Evolutionary conservation across 345 rosid species (phyloP), one percentile per base, ranked within the genome.

Genomic region (Melaleuca alternifolia): DNA sequence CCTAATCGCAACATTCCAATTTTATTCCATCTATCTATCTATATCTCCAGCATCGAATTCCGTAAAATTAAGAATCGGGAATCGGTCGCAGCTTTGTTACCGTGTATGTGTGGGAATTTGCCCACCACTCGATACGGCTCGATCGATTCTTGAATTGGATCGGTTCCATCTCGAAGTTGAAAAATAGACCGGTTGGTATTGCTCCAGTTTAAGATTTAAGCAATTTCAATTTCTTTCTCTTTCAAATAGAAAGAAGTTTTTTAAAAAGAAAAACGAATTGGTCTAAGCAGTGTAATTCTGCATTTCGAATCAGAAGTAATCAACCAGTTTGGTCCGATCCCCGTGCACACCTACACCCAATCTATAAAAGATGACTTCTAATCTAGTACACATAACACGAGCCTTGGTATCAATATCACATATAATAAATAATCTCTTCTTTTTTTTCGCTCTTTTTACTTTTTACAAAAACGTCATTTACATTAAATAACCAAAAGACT

Each of bases 61-160:
- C 30, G 30, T 65, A 33, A 30, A 15, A 30, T 65, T 65, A 65
- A 30, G 2, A 65, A 57, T 57, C 62, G 11, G 23, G 24, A 65
- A 57, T 57, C 62, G 11, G 23, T 23, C 61, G 0, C 24, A 10
- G 9, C 61, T 23, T 24, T 56, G n/a, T 56, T 41, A n/a, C n/a
- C n/a, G n/a, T n/a, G n/a, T n/a, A n/a, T n/a, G n/a, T n/a, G n/a
- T n/a, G n/a, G n/a, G n/a, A n/a, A n/a, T n/a, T n/a, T n/a, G n/a
- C n/a, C n/a, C n/a, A n/a, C n/a, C n/a, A n/a, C n/a, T n/a, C n/a
- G n/a, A n/a, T n/a, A n/a, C n/a, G n/a, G n/a, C n/a, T n/a, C n/a
- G n/a, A 0, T 57, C 0, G 6, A 6, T 57, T 57, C 26, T 0
- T 1, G 0, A 24, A 6, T 1, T 5, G 11, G 0, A 5, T 6